Conservation (phyloP, 192 early-diverging fungal species). For the Diversispora epigaea region DNA sequence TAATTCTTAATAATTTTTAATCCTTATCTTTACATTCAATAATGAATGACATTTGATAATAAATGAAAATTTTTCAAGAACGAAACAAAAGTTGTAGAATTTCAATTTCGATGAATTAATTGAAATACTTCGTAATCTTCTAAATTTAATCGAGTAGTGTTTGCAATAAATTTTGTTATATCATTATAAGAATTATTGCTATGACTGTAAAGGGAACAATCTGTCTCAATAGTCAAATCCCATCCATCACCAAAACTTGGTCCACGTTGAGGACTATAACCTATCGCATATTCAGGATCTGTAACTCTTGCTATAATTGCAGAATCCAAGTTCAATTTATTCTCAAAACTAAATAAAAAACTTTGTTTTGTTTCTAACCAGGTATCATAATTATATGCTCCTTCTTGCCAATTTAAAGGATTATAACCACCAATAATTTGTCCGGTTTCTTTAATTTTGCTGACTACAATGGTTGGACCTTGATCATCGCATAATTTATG, state of each 20-base stretch:
- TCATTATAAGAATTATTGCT: not conserved
- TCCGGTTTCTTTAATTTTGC: not conserved
- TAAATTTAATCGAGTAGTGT: not conserved
- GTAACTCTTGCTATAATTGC: slow-evolving; percentile 2
- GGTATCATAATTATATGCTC: not conserved
- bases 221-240: not conserved
- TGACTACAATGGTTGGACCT: not conserved
- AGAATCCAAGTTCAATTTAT: not conserved
- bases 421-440: slow-evolving; percentile 18
- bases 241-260: slow-evolving; percentile 16
- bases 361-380: not conserved
- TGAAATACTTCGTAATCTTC: slow-evolving; percentile 20
- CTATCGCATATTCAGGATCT: not conserved
- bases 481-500: slow-evolving; percentile 15
- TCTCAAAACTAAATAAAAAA: slow-evolving; percentile 17
- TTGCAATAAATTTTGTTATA: not conserved
- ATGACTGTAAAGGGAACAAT: not conserved
- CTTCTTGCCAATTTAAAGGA: slow-evolving; percentile 7
- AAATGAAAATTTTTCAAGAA: too few relatives aligned
- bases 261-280: not conserved
- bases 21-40: too few relatives aligned
- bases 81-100: not conserved
- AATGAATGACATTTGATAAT: too few relatives aligned
- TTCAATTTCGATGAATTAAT: not conserved
- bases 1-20: too few relatives aligned